Evolutionary conservation across 306 rosid genomes (phyloP).

Genomic region (Trifolium pratense): DNA sequence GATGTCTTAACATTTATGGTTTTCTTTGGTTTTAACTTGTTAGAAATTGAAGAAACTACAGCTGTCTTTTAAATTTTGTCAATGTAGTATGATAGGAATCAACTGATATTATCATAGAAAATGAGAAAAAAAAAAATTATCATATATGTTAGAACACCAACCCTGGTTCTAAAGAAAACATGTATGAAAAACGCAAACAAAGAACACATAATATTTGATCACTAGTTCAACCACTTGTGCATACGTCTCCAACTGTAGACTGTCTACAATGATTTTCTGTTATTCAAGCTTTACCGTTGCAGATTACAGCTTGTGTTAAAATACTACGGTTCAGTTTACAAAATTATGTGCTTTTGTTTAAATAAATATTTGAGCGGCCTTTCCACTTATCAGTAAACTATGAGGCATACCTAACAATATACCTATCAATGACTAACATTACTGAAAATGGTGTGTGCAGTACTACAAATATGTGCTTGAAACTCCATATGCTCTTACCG

Average conservation of each 20-base stretch:
- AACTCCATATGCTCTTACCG: constrained; percentile 91
- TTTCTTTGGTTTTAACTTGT: neutral
- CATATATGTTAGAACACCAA: neutral
- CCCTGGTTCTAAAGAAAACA: no score
- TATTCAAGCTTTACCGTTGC: neutral
- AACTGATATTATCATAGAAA: neutral
- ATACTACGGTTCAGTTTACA: no score
- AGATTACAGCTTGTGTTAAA: no score
- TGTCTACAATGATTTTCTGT: neutral
- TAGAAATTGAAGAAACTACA: constrained; percentile 17
- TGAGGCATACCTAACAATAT: neutral
- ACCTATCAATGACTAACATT: constrained; percentile 21
- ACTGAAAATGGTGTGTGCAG: constrained; percentile 51
- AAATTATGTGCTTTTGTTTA: no score
- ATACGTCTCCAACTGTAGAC: neutral
- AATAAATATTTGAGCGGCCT: neutral
- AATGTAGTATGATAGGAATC: neutral
- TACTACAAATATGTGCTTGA: constrained; percentile 86
- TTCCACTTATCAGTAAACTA: neutral
- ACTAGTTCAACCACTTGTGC: no score
- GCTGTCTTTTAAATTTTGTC: neutral
- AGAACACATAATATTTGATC: neutral
- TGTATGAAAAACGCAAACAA: neutral
- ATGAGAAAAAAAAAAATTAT: neutral
- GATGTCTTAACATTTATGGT: neutral